Base-by-base conservation (phyloP, 768 basidiomycete species). In the Panellus pusillus region DNA sequence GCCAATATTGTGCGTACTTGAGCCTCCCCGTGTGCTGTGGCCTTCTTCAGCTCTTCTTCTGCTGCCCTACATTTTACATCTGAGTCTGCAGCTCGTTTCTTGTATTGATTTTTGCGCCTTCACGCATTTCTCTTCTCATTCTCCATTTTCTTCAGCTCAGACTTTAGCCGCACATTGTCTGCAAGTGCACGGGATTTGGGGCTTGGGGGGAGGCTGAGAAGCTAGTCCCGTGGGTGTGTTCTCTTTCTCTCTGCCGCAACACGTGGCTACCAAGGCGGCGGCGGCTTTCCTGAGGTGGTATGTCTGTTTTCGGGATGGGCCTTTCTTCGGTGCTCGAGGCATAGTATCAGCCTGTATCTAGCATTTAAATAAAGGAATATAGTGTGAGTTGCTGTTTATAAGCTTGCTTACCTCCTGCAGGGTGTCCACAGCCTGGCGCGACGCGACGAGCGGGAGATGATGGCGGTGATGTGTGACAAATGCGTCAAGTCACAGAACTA, bases 401-500 rank as follows among this genome's bases (percentile, higher is more conserved):
- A n/a, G n/a, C n/a, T n/a, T n/a, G n/a, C n/a, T n/a, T n/a, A n/a
- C n/a, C n/a, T n/a, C n/a, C n/a, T n/a, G n/a, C 38, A 8, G 44
- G 29, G 38, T n/a, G 0, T 28, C 29, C 11, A 39, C 39, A 14
- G 45, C 44, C 45, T 32, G 47, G 39, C 32, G 45, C 28, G 45
- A 47, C 45, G 40, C 45, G 36, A 53, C 38, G 39, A 47, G 52
- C 45, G 18, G 19, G 29, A 53, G 44, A 45, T 12, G 37, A 39
- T 24, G 50, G 36, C 17, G 4, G 51, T 53, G 52, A 53, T 47
- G 52, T 39, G 52, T 53, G 52, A 53, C 45, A n/a, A n/a, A 36
- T 38, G 31, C 39, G 52, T 46, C 45, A 4, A 24, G 52, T 53
- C 52, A 53, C 52, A 47, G 2, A 9, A 19, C 52, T 18, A 49